Evolutionary conservation across 1,284 basidiomycete genomes (phyloP), one percentile per base, ranked within the genome.

Genomic region (Rhodofomes roseus): DNA sequence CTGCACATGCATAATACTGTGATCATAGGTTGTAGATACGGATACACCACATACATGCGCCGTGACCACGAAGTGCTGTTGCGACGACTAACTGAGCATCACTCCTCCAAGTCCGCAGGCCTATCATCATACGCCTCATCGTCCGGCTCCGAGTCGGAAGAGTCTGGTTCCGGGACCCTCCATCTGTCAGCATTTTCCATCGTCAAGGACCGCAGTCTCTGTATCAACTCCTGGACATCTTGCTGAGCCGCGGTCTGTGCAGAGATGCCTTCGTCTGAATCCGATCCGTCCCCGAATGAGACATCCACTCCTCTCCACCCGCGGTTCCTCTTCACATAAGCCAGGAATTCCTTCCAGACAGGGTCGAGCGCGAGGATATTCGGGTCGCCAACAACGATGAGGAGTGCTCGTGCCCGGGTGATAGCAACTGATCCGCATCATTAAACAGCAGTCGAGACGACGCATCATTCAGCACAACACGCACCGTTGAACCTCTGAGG

Each of bases 371-470:
- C 79, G 6, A 87, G 74, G 27, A 85, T 76, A 0, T 69, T 68
- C 0, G 82, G 77, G 60, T 87, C 82, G 1, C 85, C 84, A 44
- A 87, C 69, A 57, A 86, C 71, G 57, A 87, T 79, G 2, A 87
- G 74, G 0, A 87, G 71, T 0, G 84, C 79, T 64, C 85, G 77
- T 0, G 84, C 83, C n/a, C 85, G 80, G 3, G 80, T 81, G 18
- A 75, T 62, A 20, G 71, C 71, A 27, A 76, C 73, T 76, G 43
- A 6, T 1, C 9, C 6, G 23, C 12, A 36, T 11, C 31, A 6
- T 25, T 25, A 57, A 20, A 39, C 12, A 11, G 31, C 4, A 36
- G 27, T 2, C 4, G 18, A 3, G 22, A 41, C 14, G 18, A 53
- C 8, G 14, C n/a, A 12, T 40, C 2, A 22, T 9, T 43, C 8